Percentiles rank a stretch among this genome's conserved stretches.
phyloP scores from a whole-genome alignment of 805 yeast genomes.

The Spathaspora sp. region DNA sequence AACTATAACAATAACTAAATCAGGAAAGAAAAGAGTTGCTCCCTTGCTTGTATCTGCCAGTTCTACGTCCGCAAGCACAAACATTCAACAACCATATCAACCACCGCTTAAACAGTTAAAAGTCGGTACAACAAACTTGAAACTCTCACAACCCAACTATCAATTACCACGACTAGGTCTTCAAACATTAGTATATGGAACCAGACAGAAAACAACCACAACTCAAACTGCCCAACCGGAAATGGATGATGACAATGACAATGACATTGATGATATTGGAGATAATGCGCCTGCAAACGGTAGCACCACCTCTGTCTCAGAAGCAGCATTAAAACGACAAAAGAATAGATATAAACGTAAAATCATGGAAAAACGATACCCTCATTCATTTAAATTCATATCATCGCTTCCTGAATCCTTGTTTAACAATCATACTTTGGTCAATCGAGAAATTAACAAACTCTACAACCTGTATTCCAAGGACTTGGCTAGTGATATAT shows the following conservation, averaged over 20 bases:
- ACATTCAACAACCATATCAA: constrained; percentile 3
- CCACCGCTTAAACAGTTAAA: constrained; percentile 10
- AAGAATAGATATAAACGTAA: constrained; percentile 26
- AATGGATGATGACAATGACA: constrained; percentile 39
- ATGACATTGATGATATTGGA: constrained; percentile 49
- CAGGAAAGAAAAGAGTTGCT: constrained; percentile 72
- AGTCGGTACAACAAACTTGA: neutral
- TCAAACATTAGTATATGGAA: constrained; percentile 61
- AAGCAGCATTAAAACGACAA: constrained; percentile 28
- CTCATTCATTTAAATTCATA: constrained; percentile 31
- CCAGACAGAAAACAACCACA: constrained; percentile 20
- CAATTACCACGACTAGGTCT: constrained; percentile 61
- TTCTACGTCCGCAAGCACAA: neutral
- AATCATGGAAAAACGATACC: constrained; percentile 31
- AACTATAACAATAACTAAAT: constrained; percentile 65
- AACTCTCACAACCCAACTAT: constrained; percentile 41
- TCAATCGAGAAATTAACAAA: constrained; percentile 27
- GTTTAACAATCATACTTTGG: constrained; percentile 27
- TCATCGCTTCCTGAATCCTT: constrained; percentile 32
- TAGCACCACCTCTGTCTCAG: constrained; percentile 17
- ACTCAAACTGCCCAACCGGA: neutral
- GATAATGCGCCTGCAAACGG: constrained; percentile 17
- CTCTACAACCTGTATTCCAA: constrained; percentile 17
- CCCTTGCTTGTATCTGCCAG: constrained; percentile 60
- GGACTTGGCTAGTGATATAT: constrained; percentile 23